These are phyloP conservation scores for Ampelocalamus luodianensis DNA, from an alignment of 176 grass and related monocot species.

Conservation along the genomic window DNA sequence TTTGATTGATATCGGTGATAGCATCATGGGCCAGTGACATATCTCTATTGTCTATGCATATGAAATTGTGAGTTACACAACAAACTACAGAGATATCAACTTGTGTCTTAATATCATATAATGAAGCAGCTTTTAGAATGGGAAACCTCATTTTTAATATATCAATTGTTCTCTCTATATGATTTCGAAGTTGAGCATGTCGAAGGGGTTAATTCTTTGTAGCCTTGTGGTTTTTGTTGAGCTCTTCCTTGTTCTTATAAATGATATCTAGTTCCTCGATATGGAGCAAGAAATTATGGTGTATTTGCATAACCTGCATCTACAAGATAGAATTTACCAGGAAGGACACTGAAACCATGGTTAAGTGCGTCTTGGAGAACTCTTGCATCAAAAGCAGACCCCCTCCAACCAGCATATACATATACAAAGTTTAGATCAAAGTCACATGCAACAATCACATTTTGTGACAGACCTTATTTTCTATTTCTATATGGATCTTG, in stretches of 20 bases:
- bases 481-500: too few relatives aligned
- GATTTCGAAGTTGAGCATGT: constrained; percentile 28
- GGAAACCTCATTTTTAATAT: constrained; percentile 28
- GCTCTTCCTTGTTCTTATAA: constrained; percentile 25
- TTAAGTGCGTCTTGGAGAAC: too few relatives aligned
- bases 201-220: background rate
- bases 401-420: too few relatives aligned
- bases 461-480: too few relatives aligned
- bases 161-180: constrained; percentile 31
- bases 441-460: too few relatives aligned
- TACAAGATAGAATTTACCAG: too few relatives aligned
- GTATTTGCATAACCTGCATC: too few relatives aligned
- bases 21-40: background rate
- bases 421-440: too few relatives aligned
- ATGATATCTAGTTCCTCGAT: constrained; percentile 35
- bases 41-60: constrained; percentile 21
- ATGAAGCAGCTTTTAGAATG: background rate
- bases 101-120: background rate
- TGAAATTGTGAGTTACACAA: constrained; percentile 31
- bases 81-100: constrained; percentile 12
- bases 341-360: too few relatives aligned
- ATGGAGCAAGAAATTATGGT: too few relatives aligned
- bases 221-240: too few relatives aligned
- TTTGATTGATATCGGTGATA: background rate
- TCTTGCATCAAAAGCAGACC: too few relatives aligned